These are phyloP conservation scores for Pyracantha coccinea DNA, from an alignment of 331 rosid genomes.

Conservation along the genomic window DNA sequence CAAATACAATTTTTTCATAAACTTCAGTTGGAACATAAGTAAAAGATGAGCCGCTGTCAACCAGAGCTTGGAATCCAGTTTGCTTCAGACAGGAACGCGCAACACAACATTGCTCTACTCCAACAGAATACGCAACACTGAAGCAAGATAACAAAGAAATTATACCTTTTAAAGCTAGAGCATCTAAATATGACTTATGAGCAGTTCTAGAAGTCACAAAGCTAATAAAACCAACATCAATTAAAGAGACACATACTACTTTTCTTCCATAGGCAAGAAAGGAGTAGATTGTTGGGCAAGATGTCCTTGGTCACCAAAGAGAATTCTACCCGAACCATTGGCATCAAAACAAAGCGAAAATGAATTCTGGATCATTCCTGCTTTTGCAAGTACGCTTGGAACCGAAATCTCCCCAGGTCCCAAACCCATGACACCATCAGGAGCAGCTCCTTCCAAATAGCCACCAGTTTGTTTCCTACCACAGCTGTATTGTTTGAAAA, in stretches of 20 bases:
- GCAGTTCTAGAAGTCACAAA: background rate
- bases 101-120: constrained; percentile 40
- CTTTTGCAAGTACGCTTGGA: constrained; percentile 51
- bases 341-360: constrained; percentile 45
- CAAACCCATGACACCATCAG: constrained; percentile 60
- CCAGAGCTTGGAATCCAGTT: constrained; percentile 27
- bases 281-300: background rate
- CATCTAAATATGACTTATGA: background rate
- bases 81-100: constrained; percentile 37
- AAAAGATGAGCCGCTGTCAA: constrained; percentile 55
- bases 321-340: constrained; percentile 43
- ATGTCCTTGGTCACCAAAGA: constrained; percentile 47
- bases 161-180: background rate
- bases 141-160: constrained; percentile 18
- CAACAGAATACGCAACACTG: constrained; percentile 32
- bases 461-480: constrained; percentile 51
- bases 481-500: constrained; percentile 34
- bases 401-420: constrained; percentile 54
- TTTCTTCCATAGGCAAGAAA: constrained; percentile 25
- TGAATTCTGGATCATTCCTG: constrained; percentile 41
- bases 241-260: constrained; percentile 28
- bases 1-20: constrained; percentile 30
- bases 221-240: constrained; percentile 8
- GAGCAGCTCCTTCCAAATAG: constrained; percentile 52
- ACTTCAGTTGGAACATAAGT: constrained; percentile 40